Conservation (phyloP, 2,329 filamentous ascomycete genomes). For the Metarhizium rileyi region DNA sequence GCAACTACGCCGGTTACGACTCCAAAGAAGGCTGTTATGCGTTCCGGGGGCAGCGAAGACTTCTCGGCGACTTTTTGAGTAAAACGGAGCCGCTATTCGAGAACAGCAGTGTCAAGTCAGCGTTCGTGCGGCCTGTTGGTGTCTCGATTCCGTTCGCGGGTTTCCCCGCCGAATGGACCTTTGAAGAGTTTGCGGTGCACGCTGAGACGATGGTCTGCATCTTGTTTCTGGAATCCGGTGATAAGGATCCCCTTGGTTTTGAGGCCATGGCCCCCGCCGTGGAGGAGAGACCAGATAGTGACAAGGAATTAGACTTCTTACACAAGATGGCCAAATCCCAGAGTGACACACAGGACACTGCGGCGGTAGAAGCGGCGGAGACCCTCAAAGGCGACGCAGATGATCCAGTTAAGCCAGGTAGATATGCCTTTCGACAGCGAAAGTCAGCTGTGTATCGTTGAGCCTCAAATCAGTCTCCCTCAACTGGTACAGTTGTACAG, state of each 20-base stretch:
- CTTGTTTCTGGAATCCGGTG: neutral
- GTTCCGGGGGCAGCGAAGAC: constrained; percentile 9
- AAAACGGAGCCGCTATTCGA: neutral
- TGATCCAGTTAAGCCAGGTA: neutral
- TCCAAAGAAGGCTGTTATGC: constrained; percentile 1
- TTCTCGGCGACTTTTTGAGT: constrained; percentile 4
- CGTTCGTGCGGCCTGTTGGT: neutral
- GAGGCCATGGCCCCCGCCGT: neutral
- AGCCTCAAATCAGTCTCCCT: neutral
- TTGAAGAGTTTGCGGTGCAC: constrained; percentile 2
- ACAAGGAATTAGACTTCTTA: neutral
- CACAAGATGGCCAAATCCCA: neutral
- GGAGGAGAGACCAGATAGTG: neutral
- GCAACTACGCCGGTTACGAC: constrained; percentile 8
- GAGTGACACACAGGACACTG: neutral
- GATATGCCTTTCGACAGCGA: neutral
- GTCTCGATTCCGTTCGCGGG: neutral
- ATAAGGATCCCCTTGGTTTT: neutral
- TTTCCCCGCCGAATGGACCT: neutral
- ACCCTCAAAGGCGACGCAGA: neutral
- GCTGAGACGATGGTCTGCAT: constrained; percentile 1
- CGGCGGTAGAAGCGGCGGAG: neutral
- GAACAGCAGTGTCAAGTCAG: neutral
- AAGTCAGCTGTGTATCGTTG: neutral
- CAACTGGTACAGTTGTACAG: neutral